These are phyloP conservation scores for Euphorbia neoarborescens DNA, from an alignment of 441 rosid species.

Conservation along the genomic window DNA sequence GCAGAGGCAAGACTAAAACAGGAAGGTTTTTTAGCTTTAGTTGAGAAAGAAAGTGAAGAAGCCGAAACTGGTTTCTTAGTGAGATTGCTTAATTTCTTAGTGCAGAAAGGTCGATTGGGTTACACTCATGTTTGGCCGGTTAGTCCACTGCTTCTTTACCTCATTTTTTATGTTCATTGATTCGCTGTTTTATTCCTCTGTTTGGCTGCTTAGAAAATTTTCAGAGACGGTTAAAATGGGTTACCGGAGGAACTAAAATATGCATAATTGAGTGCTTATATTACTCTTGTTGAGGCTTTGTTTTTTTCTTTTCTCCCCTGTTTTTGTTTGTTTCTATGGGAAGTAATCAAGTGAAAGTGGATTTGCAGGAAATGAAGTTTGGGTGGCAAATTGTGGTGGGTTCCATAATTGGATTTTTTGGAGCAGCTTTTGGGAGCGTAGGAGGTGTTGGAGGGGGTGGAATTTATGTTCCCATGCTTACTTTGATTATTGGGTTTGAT, in stretches of 20 bases:
- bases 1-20: constrained; percentile 24
- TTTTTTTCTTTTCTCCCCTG: neutral
- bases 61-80: constrained; percentile 14
- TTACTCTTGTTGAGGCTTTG: neutral
- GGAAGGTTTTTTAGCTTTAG: constrained; percentile 20
- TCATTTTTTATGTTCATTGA: neutral
- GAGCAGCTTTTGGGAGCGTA: constrained; percentile 46
- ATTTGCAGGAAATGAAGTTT: constrained; percentile 30
- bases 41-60: constrained; percentile 11
- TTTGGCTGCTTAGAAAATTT: constrained; percentile 5
- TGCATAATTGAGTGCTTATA: neutral
- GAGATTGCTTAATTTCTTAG: constrained; percentile 23
- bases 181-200: neutral
- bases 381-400: constrained; percentile 44
- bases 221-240: neutral
- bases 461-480: constrained; percentile 45
- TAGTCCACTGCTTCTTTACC: constrained; percentile 14
- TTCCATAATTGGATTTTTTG: constrained; percentile 38
- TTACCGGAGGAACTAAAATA: too few species aligned
- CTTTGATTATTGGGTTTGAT: constrained; percentile 40
- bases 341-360: neutral
- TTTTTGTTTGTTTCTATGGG: neutral
- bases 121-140: constrained; percentile 55
- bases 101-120: constrained; percentile 27
- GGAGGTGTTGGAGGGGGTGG: constrained; percentile 57